Conservation (phyloP, 306 rosid genomes). For the Cyclanthera cordifolia region DNA sequence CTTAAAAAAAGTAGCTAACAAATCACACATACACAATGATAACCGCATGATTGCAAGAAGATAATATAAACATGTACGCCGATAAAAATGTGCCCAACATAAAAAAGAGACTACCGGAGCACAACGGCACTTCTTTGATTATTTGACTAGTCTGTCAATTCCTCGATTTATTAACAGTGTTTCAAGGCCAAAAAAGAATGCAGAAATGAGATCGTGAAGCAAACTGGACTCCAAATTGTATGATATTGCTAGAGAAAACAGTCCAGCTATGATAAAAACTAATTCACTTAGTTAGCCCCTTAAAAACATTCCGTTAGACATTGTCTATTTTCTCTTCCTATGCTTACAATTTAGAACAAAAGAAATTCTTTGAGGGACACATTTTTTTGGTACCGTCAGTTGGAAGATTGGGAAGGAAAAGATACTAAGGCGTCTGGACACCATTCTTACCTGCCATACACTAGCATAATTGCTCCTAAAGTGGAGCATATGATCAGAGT, state of each 20-base stretch:
- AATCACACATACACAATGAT: neutral
- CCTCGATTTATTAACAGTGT: neutral
- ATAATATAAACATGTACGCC: neutral
- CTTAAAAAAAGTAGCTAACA: constrained; percentile 11
- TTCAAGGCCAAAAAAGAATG: neutral
- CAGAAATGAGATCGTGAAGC: neutral
- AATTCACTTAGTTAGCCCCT: neutral
- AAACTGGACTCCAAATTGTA: neutral
- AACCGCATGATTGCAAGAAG: neutral
- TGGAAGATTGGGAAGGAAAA: constrained; percentile 5
- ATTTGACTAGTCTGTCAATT: neutral
- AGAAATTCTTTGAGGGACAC: neutral
- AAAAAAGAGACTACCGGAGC: neutral
- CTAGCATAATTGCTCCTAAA: constrained; percentile 61
- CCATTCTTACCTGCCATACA: constrained; percentile 60
- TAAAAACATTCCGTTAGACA: neutral
- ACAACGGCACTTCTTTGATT: neutral
- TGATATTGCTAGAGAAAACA: neutral
- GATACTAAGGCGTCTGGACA: constrained; percentile 14
- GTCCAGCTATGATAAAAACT: neutral
- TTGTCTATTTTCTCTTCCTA: neutral
- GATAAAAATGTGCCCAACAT: neutral
- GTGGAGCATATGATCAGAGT: constrained; percentile 58
- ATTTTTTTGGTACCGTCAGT: neutral
- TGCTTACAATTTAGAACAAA: neutral